These are phyloP conservation scores for Aphanomyces cochlioides DNA, from an alignment of 352 stramenopile species.

Conservation along the genomic window DNA sequence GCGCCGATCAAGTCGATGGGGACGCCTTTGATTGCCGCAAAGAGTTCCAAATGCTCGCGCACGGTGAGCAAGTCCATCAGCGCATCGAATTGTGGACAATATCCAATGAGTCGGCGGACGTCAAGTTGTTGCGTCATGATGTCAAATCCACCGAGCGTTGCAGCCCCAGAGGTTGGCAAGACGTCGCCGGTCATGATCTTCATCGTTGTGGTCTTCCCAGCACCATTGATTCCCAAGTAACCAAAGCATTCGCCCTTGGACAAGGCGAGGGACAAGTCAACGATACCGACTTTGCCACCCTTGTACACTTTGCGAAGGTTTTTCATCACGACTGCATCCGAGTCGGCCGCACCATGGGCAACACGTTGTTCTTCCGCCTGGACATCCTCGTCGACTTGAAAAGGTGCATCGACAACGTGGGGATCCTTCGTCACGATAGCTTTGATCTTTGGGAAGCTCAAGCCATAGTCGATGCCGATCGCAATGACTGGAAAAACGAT, in stretches of 20 bases:
- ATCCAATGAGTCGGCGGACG: constrained; percentile 69
- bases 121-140: constrained; percentile 56
- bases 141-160: constrained; percentile 49
- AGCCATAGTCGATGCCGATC: constrained; percentile 53
- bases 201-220: constrained; percentile 95
- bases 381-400: constrained; percentile 53
- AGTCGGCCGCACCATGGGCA: constrained; percentile 34
- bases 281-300: constrained; percentile 70
- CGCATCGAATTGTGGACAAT: constrained; percentile 87
- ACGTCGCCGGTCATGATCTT: constrained; percentile 95
- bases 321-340: constrained; percentile 52
- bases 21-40: constrained; percentile 87
- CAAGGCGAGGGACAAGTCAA: constrained; percentile 73
- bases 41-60: constrained; percentile 85
- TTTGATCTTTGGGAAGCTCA: constrained; percentile 64
- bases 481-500: constrained; percentile 41
- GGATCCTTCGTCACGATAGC: constrained; percentile 54
- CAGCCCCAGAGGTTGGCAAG: constrained; percentile 50
- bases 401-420: constrained; percentile 34
- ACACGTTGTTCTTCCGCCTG: constrained; percentile 41
- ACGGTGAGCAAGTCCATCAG: constrained; percentile 85
- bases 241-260: constrained; percentile 90
- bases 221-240: constrained; percentile 91
- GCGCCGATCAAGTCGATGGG: constrained; percentile 41
- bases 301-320: constrained; percentile 85